These are phyloP conservation scores for Komagataella mondaviorum DNA, from an alignment of 805 yeast genomes.

Conservation along the genomic window DNA sequence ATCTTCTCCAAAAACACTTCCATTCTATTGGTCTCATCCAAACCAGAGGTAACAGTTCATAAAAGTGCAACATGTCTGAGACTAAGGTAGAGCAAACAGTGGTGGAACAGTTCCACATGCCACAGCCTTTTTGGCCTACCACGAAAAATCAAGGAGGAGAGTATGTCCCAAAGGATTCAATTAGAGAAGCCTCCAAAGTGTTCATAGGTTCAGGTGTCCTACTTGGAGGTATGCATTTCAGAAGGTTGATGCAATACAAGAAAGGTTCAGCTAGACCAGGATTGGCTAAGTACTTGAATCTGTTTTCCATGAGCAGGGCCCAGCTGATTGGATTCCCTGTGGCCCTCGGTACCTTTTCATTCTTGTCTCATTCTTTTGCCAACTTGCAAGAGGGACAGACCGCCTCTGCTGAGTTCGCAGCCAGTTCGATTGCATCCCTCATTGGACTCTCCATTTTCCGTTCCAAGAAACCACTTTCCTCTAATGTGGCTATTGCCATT, in stretches of 20 bases:
- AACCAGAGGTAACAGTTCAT: slow-evolving; percentile 3
- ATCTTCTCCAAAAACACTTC: neutral
- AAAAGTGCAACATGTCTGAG: slow-evolving; percentile 7
- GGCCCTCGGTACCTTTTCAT: slow-evolving; percentile 17
- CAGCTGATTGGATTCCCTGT: slow-evolving; percentile 20
- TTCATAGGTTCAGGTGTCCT: slow-evolving; percentile 16
- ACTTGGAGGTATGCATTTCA: slow-evolving; percentile 21
- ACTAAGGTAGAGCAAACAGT: slow-evolving; percentile 3
- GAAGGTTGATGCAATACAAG: slow-evolving; percentile 20
- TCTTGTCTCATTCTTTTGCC: slow-evolving; percentile 16
- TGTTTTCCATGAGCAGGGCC: slow-evolving; percentile 15
- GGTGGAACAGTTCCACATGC: slow-evolving; percentile 7
- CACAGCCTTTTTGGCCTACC: slow-evolving; percentile 16
- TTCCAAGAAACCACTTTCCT: slow-evolving; percentile 19
- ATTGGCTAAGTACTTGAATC: slow-evolving; percentile 16
- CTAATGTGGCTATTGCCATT: slow-evolving; percentile 31
- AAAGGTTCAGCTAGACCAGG: slow-evolving; percentile 25
- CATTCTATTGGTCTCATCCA: neutral
- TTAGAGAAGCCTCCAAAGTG: slow-evolving; percentile 15
- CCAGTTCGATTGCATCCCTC: slow-evolving; percentile 8
- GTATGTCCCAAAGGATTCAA: slow-evolving; percentile 16
- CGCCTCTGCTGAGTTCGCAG: slow-evolving; percentile 15
- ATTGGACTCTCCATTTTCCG: slow-evolving; percentile 11
- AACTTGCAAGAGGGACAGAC: slow-evolving; percentile 16
- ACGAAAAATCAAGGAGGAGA: neutral